phyloP scores from a whole-genome alignment of 1,139 yeast species.

The Trichomonascaceae sp. region DNA sequence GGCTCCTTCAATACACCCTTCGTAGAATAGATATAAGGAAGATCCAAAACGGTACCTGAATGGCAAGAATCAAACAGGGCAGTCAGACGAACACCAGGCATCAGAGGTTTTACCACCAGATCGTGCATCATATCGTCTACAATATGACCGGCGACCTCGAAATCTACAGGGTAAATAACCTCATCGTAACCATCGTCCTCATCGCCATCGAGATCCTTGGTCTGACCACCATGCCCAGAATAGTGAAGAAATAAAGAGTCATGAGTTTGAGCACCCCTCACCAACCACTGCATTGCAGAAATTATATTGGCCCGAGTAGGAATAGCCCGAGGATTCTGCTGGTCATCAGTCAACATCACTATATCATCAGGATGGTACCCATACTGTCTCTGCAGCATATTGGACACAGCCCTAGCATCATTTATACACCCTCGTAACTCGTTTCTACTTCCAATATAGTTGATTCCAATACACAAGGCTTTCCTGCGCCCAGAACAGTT shows the following conservation, averaged over 20 bases:
- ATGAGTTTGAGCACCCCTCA: slow-evolving; percentile 74
- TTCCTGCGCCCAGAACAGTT: slow-evolving; percentile 70
- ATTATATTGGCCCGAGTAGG: slow-evolving; percentile 77
- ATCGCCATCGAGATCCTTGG: slow-evolving; percentile 76
- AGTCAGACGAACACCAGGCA: slow-evolving; percentile 79
- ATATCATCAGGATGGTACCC: slow-evolving; percentile 77
- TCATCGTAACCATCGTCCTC: slow-evolving; percentile 89
- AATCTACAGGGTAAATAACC: slow-evolving; percentile 87
- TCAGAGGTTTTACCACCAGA: slow-evolving; percentile 69
- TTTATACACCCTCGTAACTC: slow-evolving; percentile 83
- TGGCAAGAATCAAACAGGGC: slow-evolving; percentile 92
- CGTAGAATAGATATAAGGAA: slow-evolving; percentile 86
- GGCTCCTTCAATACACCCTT: slow-evolving; percentile 90
- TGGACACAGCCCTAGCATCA: slow-evolving; percentile 36
- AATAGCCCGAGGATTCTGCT: slow-evolving; percentile 51
- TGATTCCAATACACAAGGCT: slow-evolving; percentile 82
- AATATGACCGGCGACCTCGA: slow-evolving; percentile 63
- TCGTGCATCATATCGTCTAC: slow-evolving; percentile 83
- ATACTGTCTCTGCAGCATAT: slow-evolving; percentile 40
- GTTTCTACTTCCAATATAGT: slow-evolving; percentile 70
- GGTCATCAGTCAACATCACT: slow-evolving; percentile 78
- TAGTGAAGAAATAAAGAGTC: slow-evolving; percentile 66
- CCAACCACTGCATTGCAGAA: slow-evolving; percentile 89
- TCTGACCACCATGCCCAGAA: slow-evolving; percentile 92
- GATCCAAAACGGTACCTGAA: slow-evolving; percentile 84